Evolutionary conservation across 2,329 filamentous ascomycete genomes (phyloP).

Genomic region (Remersonia thermophila): DNA sequence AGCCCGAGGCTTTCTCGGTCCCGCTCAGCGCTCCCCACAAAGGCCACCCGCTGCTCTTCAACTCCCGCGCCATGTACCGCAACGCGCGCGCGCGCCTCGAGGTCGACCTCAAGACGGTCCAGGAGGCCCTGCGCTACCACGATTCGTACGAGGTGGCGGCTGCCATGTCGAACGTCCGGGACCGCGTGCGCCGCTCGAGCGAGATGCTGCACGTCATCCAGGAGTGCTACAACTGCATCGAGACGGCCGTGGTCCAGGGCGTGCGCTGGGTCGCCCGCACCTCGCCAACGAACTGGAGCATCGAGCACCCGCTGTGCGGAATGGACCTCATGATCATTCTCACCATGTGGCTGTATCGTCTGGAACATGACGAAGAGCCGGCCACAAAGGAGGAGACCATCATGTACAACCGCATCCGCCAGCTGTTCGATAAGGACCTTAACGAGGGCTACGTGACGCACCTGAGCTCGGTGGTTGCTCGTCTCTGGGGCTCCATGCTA

Average conservation of each 20-base stretch:
- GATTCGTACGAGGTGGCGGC: slow-evolving; percentile 94
- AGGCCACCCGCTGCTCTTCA: slow-evolving; percentile 92
- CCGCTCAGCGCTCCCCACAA: slow-evolving; percentile 90
- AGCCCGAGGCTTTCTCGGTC: slow-evolving; percentile 78
- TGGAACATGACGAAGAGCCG: slow-evolving; percentile 96
- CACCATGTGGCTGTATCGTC: slow-evolving; percentile 93
- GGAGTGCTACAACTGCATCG: slow-evolving; percentile 94
- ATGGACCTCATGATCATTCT: slow-evolving; percentile 97
- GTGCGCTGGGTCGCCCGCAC: slow-evolving; percentile 97
- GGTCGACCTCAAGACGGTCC: slow-evolving; percentile 88
- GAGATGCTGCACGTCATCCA: slow-evolving; percentile 99
- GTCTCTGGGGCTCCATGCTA: slow-evolving; percentile 94
- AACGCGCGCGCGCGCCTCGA: slow-evolving; percentile 86
- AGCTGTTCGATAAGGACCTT: slow-evolving; percentile 81
- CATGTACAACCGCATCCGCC: slow-evolving; percentile 89
- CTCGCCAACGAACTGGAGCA: slow-evolving; percentile 96
- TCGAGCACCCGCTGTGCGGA: slow-evolving; percentile 92
- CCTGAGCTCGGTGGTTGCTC: slow-evolving; percentile 87
- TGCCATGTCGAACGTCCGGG: slow-evolving; percentile 87
- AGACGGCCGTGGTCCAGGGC: slow-evolving; percentile 86
- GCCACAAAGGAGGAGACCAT: slow-evolving; percentile 69
- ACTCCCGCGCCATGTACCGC: slow-evolving; percentile 92
- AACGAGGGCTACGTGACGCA: slow-evolving; percentile 71
- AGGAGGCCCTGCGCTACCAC: slow-evolving; percentile 93
- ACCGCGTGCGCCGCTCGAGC: slow-evolving; percentile 84